Evolutionary conservation across 2,329 filamentous ascomycete genomes (phyloP).

Genomic region (Leptosphaerulina australis): DNA sequence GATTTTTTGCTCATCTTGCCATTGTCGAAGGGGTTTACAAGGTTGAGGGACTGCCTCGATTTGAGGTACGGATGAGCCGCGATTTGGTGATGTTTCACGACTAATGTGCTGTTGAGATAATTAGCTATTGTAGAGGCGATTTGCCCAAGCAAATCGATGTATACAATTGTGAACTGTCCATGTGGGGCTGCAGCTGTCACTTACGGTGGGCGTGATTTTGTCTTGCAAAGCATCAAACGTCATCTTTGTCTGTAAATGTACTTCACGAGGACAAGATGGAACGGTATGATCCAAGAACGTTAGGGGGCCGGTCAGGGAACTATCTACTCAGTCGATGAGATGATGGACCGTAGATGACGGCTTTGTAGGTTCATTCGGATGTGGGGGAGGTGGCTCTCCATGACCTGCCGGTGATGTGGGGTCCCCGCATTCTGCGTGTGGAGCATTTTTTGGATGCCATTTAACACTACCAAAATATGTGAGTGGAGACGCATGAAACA

Average conservation of each 20-base stretch:
- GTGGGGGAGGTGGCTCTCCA: slow-evolving; percentile 10
- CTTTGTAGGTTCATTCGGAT: slow-evolving; percentile 8
- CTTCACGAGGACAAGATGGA: neutral
- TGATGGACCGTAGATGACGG: neutral
- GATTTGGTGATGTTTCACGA: slow-evolving; percentile 49
- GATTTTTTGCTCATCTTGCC: slow-evolving; percentile 51
- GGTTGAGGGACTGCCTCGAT: slow-evolving; percentile 46
- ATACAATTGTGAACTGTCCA: neutral
- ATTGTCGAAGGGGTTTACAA: slow-evolving; percentile 45
- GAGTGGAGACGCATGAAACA: neutral
- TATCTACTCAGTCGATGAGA: neutral
- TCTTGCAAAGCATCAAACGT: slow-evolving; percentile 41
- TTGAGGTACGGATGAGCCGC: slow-evolving; percentile 50
- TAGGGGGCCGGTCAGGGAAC: neutral
- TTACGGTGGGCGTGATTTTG: slow-evolving; percentile 42
- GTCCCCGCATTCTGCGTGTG: slow-evolving; percentile 24
- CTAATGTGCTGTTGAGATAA: slow-evolving; percentile 28
- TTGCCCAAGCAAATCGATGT: too few relatives aligned
- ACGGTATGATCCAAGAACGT: neutral
- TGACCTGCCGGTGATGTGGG: slow-evolving; percentile 31
- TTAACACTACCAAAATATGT: too few relatives aligned
- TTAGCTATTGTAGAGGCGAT: neutral
- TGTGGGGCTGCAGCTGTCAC: slow-evolving; percentile 26
- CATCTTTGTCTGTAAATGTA: slow-evolving; percentile 23
- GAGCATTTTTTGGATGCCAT: neutral